A percentile compares a stretch with the other conserved stretches of the same genome.
These are phyloP conservation scores for Pseudozyma tsukubaensis DNA, from an alignment of 1,284 basidiomycete species.

Conservation along the genomic window DNA sequence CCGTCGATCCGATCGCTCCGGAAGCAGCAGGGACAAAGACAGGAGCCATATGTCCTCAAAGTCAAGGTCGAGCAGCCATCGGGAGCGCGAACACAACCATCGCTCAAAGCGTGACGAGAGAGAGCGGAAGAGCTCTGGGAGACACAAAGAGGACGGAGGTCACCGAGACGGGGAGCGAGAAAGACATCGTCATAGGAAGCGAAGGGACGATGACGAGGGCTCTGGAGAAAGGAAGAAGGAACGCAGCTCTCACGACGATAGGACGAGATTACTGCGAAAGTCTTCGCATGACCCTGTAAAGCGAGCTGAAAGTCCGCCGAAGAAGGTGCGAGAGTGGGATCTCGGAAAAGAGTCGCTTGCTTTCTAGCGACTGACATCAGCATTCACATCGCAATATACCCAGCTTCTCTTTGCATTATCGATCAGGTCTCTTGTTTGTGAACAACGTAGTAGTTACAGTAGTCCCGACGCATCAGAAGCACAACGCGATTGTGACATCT, in stretches of 20 bases:
- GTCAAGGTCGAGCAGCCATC: constrained; percentile 1
- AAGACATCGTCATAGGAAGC: background rate
- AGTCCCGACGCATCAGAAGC: no score
- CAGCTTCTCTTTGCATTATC: background rate
- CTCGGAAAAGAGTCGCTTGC: constrained; percentile 30
- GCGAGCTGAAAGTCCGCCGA: background rate
- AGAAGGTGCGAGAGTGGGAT: constrained; percentile 41
- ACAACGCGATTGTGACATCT: no score
- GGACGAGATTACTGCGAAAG: background rate
- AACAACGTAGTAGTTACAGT: no score
- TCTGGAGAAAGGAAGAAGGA: background rate
- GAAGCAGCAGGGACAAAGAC: background rate
- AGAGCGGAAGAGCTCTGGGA: background rate
- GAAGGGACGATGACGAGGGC: background rate
- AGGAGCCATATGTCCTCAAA: background rate
- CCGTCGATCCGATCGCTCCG: constrained; percentile 2
- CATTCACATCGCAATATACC: background rate
- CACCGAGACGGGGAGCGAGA: background rate
- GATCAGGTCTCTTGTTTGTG: background rate
- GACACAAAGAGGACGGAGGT: background rate
- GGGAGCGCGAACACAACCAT: background rate
- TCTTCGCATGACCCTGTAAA: background rate
- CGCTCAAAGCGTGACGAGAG: background rate
- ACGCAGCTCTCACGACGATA: background rate
- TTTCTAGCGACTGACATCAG: background rate